Conservation (phyloP, 2,329 filamentous ascomycete genomes). For the Tolypocladium amazonense region DNA sequence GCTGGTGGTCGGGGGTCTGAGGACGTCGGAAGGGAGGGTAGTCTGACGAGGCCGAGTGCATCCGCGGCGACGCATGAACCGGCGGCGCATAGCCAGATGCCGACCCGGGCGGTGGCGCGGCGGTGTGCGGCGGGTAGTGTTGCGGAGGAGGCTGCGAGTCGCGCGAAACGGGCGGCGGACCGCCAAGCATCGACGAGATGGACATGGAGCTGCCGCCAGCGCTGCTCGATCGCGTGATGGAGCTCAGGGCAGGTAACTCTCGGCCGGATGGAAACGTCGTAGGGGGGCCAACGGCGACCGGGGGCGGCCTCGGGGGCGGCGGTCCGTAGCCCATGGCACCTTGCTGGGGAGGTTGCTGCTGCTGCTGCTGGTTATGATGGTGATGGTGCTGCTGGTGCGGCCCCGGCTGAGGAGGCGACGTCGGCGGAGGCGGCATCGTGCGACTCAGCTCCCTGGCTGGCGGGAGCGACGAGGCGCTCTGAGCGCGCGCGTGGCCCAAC, state of each 20-base stretch:
- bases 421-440: conserved; percentile 32
- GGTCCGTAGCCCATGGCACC: conserved; percentile 29
- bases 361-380: conserved; percentile 15
- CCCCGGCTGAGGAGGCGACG: conserved; percentile 31
- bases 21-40: conserved; percentile 55
- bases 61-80: conserved; percentile 44
- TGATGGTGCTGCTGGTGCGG: conserved; percentile 14
- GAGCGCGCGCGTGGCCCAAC: conserved; percentile 28
- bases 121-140: conserved; percentile 30
- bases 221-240: conserved; percentile 34
- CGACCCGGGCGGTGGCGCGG: conserved; percentile 24
- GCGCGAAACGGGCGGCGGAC: conserved; percentile 31
- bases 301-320: conserved; percentile 34
- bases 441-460: conserved; percentile 25
- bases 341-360: conserved; percentile 17
- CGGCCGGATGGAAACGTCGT: conserved; percentile 37
- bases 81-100: conserved; percentile 35
- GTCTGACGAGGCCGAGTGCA: conserved; percentile 45
- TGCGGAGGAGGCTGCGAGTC: conserved; percentile 27
- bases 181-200: conserved; percentile 50
- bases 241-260: conserved; percentile 40
- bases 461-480: conserved; percentile 33
- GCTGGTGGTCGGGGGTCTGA: conserved; percentile 61
- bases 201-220: conserved; percentile 47
- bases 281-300: conserved; percentile 30